Evolutionary conservation across 2,329 filamentous ascomycete species (phyloP), one percentile per base, ranked within the genome.

Genomic region (Calonectria leucothoes): DNA sequence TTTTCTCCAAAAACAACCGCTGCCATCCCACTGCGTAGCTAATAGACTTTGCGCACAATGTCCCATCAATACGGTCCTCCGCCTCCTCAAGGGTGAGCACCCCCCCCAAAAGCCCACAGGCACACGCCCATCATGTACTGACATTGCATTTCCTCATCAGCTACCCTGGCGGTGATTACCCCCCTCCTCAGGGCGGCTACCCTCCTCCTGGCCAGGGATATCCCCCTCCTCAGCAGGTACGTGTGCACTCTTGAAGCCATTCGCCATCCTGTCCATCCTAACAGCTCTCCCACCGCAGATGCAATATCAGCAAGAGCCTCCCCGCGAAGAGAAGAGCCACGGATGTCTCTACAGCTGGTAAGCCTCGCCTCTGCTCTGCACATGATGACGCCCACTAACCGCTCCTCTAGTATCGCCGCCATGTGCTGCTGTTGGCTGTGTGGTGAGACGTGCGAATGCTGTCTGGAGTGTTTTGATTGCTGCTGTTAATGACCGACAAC

Each of bases 371-470:
- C n/a, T n/a, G n/a, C n/a, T n/a, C n/a, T n/a, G n/a, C n/a, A n/a
- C n/a, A n/a, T n/a, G n/a, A n/a, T n/a, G n/a, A n/a, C n/a, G n/a
- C 55, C 35, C 6, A 15, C 33, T 61, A 25, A 61, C 33, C 57
- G 29, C 0, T 0, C 6, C 3, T 55, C 55, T 55, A 86, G 85
- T 75, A 71, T 87, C 31, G 85, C 85, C 64, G 82, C 85, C 27
- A 75, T 87, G 72, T 87, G 85, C 81, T 87, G 85, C 79, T 87
- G 85, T 73, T 87, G 84, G 84, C 79, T 87, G 63, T 87, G 85
- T 73, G 85, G 85, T 4, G 85, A 87, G 76, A 83, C 85, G 4
- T 86, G 85, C 80, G 84, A 86, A 72, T 87, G 85, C 79, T 87
- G 85, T 74, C 76, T 86, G 35, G 85, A 86, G 59, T 86, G 84